Evolutionary conservation across 257 asterid species (phyloP).

Genomic region (Verbena officinalis): DNA sequence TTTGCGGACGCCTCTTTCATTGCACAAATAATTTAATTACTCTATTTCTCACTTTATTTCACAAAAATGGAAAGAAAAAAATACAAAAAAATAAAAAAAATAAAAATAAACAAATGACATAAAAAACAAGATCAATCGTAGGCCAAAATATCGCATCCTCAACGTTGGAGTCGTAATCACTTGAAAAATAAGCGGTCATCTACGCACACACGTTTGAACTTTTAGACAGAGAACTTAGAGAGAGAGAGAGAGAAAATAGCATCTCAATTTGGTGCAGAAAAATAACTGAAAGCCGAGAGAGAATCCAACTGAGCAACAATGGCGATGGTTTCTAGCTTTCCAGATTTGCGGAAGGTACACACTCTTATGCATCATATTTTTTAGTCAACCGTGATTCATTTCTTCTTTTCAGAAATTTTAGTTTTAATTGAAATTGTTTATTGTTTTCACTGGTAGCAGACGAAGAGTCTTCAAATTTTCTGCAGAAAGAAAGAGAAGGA

Average conservation of each 20-base stretch:
- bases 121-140: background rate
- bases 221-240: background rate
- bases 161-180: background rate
- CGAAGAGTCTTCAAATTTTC: slow-evolving; percentile 54
- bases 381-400: background rate
- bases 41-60: background rate
- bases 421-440: background rate
- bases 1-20: no score
- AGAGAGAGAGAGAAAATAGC: slow-evolving; percentile 23
- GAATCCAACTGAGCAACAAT: slow-evolving; percentile 23
- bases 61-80: no score
- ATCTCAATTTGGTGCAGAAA: slow-evolving; percentile 3
- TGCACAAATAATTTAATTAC: background rate
- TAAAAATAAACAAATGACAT: background rate
- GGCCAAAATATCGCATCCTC: slow-evolving; percentile 27
- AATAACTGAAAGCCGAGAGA: background rate
- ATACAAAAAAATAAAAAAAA: background rate
- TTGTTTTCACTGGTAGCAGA: slow-evolving; percentile 16
- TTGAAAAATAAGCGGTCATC: background rate
- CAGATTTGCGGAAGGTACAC: slow-evolving; percentile 53
- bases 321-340: slow-evolving; percentile 51
- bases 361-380: background rate
- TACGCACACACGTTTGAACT: slow-evolving; percentile 16
- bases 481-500: slow-evolving; percentile 84
- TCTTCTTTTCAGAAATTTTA: background rate